These are phyloP conservation scores for Gossypium turneri DNA, from an alignment of 345 rosid species.

Conservation along the genomic window DNA sequence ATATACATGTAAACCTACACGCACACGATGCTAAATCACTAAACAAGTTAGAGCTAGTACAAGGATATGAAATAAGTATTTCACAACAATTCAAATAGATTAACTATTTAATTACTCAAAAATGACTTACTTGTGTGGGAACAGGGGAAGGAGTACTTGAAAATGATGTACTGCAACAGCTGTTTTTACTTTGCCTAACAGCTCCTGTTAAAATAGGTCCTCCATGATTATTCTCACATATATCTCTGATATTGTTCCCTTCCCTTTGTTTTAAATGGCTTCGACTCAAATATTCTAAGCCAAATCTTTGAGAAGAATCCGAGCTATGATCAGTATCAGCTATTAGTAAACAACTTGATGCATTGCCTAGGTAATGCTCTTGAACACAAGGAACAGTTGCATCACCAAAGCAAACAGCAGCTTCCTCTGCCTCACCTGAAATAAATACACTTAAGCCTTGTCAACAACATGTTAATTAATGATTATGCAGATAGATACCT, in stretches of 20 bases:
- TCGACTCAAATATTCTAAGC: constrained; percentile 41
- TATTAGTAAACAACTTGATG: constrained; percentile 29
- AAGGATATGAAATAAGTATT: not conserved
- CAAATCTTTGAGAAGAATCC: constrained; percentile 31
- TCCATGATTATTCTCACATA: constrained; percentile 41
- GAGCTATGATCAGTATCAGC: constrained; percentile 33
- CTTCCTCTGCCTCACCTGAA: constrained; percentile 85
- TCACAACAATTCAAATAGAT: not conserved
- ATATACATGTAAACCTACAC: not conserved
- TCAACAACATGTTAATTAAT: not conserved
- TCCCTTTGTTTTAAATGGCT: constrained; percentile 46
- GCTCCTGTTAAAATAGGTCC: constrained; percentile 34
- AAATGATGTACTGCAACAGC: constrained; percentile 48
- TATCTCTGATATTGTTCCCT: constrained; percentile 45
- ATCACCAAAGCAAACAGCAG: constrained; percentile 59
- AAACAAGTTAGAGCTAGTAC: not conserved
- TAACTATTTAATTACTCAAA: constrained; percentile 12
- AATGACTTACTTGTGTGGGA: constrained; percentile 51
- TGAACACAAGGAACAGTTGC: constrained; percentile 59
- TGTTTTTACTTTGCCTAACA: constrained; percentile 43
- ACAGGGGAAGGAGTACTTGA: constrained; percentile 82
- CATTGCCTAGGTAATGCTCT: constrained; percentile 38
- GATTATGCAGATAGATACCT: not conserved
- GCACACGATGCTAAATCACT: not conserved
- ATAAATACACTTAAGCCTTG: not conserved